Percentiles rank a stretch among this genome's conserved stretches.
These are phyloP conservation scores for Selenicereus undatus DNA, from an alignment of 148 eudicot genomes.

Conservation along the genomic window DNA sequence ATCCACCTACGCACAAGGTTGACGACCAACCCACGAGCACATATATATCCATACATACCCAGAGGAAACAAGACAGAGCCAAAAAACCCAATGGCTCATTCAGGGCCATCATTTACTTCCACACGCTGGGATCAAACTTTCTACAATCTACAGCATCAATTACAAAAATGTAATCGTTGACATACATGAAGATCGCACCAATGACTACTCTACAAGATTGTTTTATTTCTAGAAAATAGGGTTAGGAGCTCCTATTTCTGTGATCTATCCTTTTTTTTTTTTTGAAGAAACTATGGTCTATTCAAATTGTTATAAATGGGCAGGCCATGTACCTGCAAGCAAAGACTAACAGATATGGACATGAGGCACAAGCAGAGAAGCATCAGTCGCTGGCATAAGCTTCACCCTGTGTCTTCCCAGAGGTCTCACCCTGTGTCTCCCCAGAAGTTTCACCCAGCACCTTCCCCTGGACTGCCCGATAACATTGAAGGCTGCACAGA, in stretches of 20 bases:
- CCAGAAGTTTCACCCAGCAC: constrained; percentile 21
- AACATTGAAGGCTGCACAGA: constrained; percentile 83
- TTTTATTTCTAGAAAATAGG: not conserved
- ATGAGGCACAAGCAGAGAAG: not conserved
- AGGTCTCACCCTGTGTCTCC: not conserved
- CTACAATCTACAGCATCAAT: too few relatives aligned
- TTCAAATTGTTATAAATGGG: not conserved
- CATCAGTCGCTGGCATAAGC: constrained; percentile 27
- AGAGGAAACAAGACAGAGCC: too few relatives aligned
- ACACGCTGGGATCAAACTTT: too few relatives aligned
- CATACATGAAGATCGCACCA: too few relatives aligned
- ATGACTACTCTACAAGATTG: not conserved
- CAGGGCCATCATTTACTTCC: too few relatives aligned
- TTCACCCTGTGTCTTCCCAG: not conserved
- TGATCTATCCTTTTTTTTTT: not conserved
- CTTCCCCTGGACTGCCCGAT: constrained; percentile 65
- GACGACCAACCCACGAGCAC: too few relatives aligned
- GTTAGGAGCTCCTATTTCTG: not conserved
- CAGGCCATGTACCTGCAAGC: constrained; percentile 21
- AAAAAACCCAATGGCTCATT: too few relatives aligned
- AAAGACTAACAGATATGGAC: constrained; percentile 5
- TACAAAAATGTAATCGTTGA: too few relatives aligned
- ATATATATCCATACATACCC: too few relatives aligned
- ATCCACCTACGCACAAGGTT: too few relatives aligned
- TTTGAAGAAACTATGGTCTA: not conserved